phyloP scores from a whole-genome alignment of 1,284 basidiomycete genomes.

The Leccinum griseonigrum region DNA sequence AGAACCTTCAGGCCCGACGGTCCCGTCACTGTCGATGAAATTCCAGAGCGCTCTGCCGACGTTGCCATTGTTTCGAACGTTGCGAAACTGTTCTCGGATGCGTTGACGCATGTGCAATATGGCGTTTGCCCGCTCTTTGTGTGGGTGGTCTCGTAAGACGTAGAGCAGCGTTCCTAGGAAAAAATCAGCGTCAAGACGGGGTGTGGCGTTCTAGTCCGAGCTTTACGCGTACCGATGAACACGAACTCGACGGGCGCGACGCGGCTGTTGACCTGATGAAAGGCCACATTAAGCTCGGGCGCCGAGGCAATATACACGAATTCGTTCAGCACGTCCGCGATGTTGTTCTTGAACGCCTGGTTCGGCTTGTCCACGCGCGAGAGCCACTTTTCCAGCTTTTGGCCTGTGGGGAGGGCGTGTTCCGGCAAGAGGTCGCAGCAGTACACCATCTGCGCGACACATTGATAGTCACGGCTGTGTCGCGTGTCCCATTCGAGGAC shows the following conservation, averaged over 20 bases:
- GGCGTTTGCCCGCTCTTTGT: slow-evolving; percentile 47
- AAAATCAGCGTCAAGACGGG: neutral
- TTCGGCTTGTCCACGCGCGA: slow-evolving; percentile 42
- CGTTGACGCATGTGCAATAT: slow-evolving; percentile 51
- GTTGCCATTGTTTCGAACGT: slow-evolving; percentile 57
- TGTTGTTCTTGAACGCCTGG: slow-evolving; percentile 45
- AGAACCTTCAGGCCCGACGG: slow-evolving; percentile 32
- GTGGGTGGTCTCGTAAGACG: slow-evolving; percentile 40
- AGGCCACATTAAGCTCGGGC: slow-evolving; percentile 38
- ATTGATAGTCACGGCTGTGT: slow-evolving; percentile 69
- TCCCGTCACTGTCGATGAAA: slow-evolving; percentile 43
- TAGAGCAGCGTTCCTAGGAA: slow-evolving; percentile 56
- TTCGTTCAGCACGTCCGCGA: slow-evolving; percentile 48
- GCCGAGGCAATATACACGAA: slow-evolving; percentile 53
- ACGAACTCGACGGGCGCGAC: slow-evolving; percentile 74
- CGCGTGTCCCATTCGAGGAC: slow-evolving; percentile 57
- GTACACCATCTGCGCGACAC: slow-evolving; percentile 61
- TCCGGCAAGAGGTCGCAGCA: slow-evolving; percentile 55
- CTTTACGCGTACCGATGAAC: slow-evolving; percentile 52
- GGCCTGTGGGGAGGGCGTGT: slow-evolving; percentile 47
- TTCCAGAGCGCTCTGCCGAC: slow-evolving; percentile 56
- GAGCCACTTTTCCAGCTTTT: slow-evolving; percentile 61
- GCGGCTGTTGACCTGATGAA: slow-evolving; percentile 51
- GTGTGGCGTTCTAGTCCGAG: neutral
- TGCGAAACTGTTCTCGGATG: slow-evolving; percentile 51